Evolutionary conservation across 148 eudicot genomes (phyloP).

Genomic region (Rhododendron vialii): DNA sequence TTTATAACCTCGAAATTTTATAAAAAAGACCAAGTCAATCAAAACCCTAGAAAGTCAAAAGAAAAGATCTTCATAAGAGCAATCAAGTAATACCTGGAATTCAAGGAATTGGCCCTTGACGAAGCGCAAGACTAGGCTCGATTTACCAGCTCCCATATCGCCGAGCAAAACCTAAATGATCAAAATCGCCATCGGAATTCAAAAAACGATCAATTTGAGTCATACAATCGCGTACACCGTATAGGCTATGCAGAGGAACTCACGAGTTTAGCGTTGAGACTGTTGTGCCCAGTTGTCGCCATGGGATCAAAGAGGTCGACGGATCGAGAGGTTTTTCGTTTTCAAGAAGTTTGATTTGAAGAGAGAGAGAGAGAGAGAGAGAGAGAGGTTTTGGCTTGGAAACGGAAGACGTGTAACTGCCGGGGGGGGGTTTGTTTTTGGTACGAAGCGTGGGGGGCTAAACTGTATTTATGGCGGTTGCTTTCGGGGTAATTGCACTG

Average conservation of each 20-base stretch:
- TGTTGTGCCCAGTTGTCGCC: constrained; percentile 73
- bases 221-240: not conserved
- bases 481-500: not conserved
- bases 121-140: constrained; percentile 90
- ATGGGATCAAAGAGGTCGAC: constrained; percentile 24
- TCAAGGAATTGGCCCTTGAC: constrained; percentile 97
- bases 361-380: not conserved
- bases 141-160: constrained; percentile 99
- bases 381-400: not conserved
- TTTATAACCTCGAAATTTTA: not conserved
- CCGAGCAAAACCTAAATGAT: constrained; percentile 75
- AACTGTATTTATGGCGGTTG: not conserved
- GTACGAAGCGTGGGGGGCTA: not conserved
- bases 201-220: not conserved
- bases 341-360: not conserved
- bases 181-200: not conserved
- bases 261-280: constrained; percentile 87
- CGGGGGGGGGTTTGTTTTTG: not conserved
- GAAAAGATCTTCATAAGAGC: not conserved
- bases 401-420: not conserved
- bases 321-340: not conserved
- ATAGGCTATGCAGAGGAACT: not conserved
- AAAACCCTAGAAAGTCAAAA: constrained; percentile 6
- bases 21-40: not conserved
- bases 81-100: constrained; percentile 54